Conservation (phyloP, 306 rosid species). For the Pueraria montana region DNA sequence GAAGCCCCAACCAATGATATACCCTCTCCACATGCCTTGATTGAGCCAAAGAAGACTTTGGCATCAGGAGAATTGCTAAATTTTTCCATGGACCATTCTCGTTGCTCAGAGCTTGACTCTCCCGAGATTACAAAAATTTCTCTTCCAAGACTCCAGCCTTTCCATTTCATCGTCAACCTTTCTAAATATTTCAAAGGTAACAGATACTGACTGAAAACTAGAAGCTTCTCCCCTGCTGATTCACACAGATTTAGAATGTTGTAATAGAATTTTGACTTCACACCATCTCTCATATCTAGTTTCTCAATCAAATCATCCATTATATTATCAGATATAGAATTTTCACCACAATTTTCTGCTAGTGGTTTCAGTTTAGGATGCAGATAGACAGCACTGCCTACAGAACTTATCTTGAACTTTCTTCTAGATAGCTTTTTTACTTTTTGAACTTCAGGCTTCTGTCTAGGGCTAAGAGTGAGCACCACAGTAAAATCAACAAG, state of each 20-base stretch:
- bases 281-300: constrained; percentile 75
- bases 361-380: constrained; percentile 73
- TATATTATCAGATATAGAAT: constrained; percentile 52
- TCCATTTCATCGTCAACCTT: constrained; percentile 68
- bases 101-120: constrained; percentile 72
- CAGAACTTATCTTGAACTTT: constrained; percentile 80
- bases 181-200: constrained; percentile 84
- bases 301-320: constrained; percentile 70
- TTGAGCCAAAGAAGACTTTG: constrained; percentile 90
- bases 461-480: constrained; percentile 70
- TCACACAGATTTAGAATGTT: constrained; percentile 73
- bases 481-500: constrained; percentile 82
- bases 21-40: constrained; percentile 99
- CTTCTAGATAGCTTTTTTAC: constrained; percentile 55
- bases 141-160: constrained; percentile 79
- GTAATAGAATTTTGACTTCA: constrained; percentile 81
- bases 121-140: constrained; percentile 92
- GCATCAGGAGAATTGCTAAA: constrained; percentile 83
- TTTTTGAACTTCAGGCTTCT: constrained; percentile 65
- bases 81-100: constrained; percentile 86
- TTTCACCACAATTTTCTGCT: constrained; percentile 65
- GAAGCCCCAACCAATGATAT: constrained; percentile 97
- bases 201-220: constrained; percentile 95
- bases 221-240: constrained; percentile 78
- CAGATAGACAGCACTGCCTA: constrained; percentile 85